These are phyloP conservation scores for Euryodendron excelsum DNA, from an alignment of 148 eudicot genomes.

Conservation along the genomic window DNA sequence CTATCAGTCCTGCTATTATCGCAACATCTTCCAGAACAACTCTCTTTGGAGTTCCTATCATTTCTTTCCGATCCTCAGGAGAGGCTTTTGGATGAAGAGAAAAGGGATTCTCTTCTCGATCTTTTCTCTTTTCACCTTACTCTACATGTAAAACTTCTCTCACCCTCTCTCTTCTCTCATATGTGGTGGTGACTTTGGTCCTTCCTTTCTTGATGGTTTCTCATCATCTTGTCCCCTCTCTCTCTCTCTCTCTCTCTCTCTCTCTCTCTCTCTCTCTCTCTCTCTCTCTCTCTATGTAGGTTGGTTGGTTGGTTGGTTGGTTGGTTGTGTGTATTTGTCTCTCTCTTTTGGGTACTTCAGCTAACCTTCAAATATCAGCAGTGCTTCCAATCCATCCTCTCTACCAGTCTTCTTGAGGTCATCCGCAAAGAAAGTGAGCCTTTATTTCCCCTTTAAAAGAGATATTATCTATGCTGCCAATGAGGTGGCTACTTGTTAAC, in stretches of 20 bases:
- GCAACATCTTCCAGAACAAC: conserved; percentile 39
- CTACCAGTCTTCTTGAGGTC: background rate
- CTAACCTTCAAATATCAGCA: background rate
- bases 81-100: too few relatives aligned
- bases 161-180: too few relatives aligned
- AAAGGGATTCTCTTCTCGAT: background rate
- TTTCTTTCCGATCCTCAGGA: background rate
- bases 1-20: conserved; percentile 52
- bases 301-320: too few relatives aligned
- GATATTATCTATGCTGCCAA: too few relatives aligned
- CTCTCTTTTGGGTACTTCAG: too few relatives aligned
- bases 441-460: background rate
- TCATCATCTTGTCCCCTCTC: background rate
- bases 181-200: background rate
- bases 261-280: background rate
- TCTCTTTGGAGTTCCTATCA: conserved; percentile 20
- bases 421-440: background rate
- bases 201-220: background rate
- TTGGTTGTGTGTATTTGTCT: too few relatives aligned
- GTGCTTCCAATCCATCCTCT: background rate
- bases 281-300: too few relatives aligned
- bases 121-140: background rate
- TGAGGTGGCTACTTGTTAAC: too few relatives aligned
- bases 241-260: background rate
- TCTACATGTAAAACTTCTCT: background rate